Percentiles rank a stretch among this genome's conserved stretches.
These are phyloP conservation scores for Bipolaris bicolor DNA, from an alignment of 2,329 filamentous ascomycete species.

Conservation along the genomic window DNA sequence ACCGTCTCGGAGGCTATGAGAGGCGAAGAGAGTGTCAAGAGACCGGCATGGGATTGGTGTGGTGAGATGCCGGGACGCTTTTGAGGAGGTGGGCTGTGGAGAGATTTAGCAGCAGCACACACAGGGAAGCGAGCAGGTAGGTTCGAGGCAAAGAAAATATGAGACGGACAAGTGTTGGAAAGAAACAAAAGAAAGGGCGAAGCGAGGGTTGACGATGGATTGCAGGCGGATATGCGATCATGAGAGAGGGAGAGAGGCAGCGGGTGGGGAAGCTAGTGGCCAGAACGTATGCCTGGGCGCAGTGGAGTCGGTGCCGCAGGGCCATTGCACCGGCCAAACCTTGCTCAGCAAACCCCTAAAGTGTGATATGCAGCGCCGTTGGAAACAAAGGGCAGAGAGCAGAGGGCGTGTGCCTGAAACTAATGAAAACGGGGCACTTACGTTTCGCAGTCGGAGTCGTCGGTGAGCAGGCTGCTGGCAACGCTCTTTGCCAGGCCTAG, in stretches of 20 bases:
- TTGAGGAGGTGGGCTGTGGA: slow-evolving; percentile 40
- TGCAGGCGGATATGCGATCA: slow-evolving; percentile 19
- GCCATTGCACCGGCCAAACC: slow-evolving; percentile 19
- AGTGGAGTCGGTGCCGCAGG: slow-evolving; percentile 28
- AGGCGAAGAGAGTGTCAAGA: slow-evolving; percentile 58
- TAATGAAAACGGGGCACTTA: slow-evolving; percentile 48
- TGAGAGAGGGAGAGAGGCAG: slow-evolving; percentile 11
- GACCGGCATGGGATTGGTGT: slow-evolving; percentile 57
- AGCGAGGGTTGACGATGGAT: slow-evolving; percentile 14
- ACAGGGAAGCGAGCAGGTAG: slow-evolving; percentile 21
- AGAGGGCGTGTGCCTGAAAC: slow-evolving; percentile 10
- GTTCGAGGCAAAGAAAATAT: slow-evolving; percentile 23
- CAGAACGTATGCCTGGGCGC: slow-evolving; percentile 24
- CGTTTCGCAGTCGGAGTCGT: slow-evolving; percentile 58
- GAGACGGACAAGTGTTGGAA: slow-evolving; percentile 9
- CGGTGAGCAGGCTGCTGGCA: slow-evolving; percentile 57
- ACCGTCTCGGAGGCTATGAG: slow-evolving; percentile 51
- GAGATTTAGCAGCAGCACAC: slow-evolving; percentile 32
- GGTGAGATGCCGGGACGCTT: slow-evolving; percentile 52
- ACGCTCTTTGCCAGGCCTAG: slow-evolving; percentile 53
- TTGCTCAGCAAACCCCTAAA: slow-evolving; percentile 3
- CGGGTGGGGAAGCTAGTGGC: slow-evolving; percentile 32
- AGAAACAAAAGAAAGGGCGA: slow-evolving; percentile 23
- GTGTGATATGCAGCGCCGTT: background rate
- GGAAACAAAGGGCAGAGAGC: background rate